Base-by-base conservation (phyloP, 495 filamentous ascomycete species). In the Cudoniella acicularis region DNA sequence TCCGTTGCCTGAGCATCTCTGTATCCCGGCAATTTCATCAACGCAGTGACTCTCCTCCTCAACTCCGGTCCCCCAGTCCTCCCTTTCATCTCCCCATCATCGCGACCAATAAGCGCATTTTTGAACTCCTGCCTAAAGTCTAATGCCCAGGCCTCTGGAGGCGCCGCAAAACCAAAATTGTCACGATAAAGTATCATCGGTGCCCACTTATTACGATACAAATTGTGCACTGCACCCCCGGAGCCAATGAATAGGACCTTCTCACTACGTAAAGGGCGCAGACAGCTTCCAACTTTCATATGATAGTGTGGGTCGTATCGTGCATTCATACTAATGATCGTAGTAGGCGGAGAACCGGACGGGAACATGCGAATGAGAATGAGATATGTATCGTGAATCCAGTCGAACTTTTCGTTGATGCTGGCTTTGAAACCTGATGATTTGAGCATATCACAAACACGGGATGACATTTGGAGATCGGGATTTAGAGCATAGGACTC, bases 301-400 rank as follows among this genome's bases (percentile, higher is more conserved):
- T 87, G 83, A 68, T 77, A 80, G 67, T 85, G 80, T 9, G 83
- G 83, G 59, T 86, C 83, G 69, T 77, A 87, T 26, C 78, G 75
- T 4, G 75, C 74, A 65, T 87, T 87, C 70, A 78, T 75, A 50
- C 72, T 77, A 62, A 86, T 71, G 42, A 87, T 72, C 0, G 81
- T 83, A 0, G 81, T 82, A 0, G 83, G 84, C 20, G 83, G 82
- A 62, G 79, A 83, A 40, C 64, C 73, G 6, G 24, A 21, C 0
- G 83, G 82, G 63, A 86, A 86, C 84, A 86, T 87, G 41, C 81
- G 74, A 61, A 85, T 83, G 23, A 85, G 72, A 55, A 86, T 79
- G 4, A 85, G 75, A 62, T 80, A 85, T 9, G 82, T 83, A 67
- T 87, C 83, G 71, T 86, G 82, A 64, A 86, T 85, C 83, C 82